These are phyloP conservation scores for Ceratopteris richardii DNA, from an alignment of 75 land plant species.

Conservation along the genomic window DNA sequence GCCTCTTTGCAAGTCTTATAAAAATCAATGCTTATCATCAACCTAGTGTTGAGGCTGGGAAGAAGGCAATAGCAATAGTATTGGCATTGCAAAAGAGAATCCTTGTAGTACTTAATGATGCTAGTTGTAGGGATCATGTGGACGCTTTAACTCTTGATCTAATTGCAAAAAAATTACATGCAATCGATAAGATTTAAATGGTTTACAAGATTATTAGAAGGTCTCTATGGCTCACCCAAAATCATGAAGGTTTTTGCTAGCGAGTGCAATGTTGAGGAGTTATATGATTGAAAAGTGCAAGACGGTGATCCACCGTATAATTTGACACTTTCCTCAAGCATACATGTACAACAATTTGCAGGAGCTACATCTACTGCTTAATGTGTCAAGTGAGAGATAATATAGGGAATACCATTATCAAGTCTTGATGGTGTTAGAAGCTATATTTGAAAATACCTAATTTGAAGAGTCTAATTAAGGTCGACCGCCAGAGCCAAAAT, in stretches of 20 bases:
- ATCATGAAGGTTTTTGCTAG: conserved; percentile 81
- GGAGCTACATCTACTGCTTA: too few species aligned
- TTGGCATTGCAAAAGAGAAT: conserved; percentile 92
- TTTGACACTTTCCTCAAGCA: too few species aligned
- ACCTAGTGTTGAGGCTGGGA: conserved; percentile 99
- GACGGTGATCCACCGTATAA: too few species aligned
- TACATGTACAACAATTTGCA: too few species aligned
- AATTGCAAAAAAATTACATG: conserved; percentile 84
- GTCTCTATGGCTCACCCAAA: conserved; percentile 78
- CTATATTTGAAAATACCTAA: too few species aligned
- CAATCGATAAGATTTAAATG: conserved; percentile 51
- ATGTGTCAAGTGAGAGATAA: too few species aligned
- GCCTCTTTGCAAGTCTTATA: conserved; percentile 79
- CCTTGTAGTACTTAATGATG: conserved; percentile 71
- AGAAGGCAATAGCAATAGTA: conserved; percentile 92
- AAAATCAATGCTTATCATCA: conserved; percentile 98
- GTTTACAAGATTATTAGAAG: conserved; percentile 93
- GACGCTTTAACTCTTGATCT: conserved; percentile 82
- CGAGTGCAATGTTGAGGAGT: conserved; percentile 85
- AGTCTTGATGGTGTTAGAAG: too few species aligned
- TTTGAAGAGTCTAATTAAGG: too few species aligned
- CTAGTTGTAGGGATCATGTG: conserved; percentile 90
- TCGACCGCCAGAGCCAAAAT: too few species aligned
- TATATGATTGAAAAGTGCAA: conserved; percentile 46
- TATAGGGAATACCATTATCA: too few species aligned